Conservation (phyloP, 2,329 filamentous ascomycete genomes). For the Alternaria metachromatica region DNA sequence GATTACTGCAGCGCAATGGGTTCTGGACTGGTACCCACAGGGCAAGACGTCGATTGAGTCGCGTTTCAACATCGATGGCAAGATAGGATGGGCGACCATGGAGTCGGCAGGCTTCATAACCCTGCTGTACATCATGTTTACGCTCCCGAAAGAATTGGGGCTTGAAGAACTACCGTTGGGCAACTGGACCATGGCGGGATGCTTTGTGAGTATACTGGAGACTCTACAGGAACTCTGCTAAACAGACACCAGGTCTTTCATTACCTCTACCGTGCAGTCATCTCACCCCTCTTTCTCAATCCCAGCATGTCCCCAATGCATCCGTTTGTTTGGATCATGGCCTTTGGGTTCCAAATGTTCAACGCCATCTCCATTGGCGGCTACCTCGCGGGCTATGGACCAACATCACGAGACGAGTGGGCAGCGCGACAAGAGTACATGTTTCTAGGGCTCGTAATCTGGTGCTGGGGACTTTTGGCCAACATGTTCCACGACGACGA, state of each 20-base stretch:
- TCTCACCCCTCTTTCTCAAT: conserved; percentile 78
- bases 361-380: conserved; percentile 81
- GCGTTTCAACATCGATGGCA: conserved; percentile 84
- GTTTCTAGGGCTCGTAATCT: conserved; percentile 73
- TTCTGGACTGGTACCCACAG: conserved; percentile 79
- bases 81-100: conserved; percentile 87
- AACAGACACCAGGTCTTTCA: conserved; percentile 68
- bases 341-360: conserved; percentile 75
- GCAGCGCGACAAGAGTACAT: conserved; percentile 54
- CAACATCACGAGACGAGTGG: conserved; percentile 64
- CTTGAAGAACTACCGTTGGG: conserved; percentile 72
- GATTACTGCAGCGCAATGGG: conserved; percentile 77
- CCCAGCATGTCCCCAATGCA: conserved; percentile 95
- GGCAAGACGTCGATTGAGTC: conserved; percentile 86
- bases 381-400: conserved; percentile 84
- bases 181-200: conserved; percentile 75
- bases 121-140: conserved; percentile 78
- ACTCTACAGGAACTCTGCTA: background rate
- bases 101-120: conserved; percentile 79
- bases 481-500: conserved; percentile 93
- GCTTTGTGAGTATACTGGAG: conserved; percentile 59
- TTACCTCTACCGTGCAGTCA: conserved; percentile 86
- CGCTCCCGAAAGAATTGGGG: conserved; percentile 66
- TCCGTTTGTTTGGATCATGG: conserved; percentile 68
- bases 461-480: conserved; percentile 74